These are phyloP conservation scores for Sphaerostilbella broomeana DNA, from an alignment of 2,329 filamentous ascomycete species.

Conservation along the genomic window DNA sequence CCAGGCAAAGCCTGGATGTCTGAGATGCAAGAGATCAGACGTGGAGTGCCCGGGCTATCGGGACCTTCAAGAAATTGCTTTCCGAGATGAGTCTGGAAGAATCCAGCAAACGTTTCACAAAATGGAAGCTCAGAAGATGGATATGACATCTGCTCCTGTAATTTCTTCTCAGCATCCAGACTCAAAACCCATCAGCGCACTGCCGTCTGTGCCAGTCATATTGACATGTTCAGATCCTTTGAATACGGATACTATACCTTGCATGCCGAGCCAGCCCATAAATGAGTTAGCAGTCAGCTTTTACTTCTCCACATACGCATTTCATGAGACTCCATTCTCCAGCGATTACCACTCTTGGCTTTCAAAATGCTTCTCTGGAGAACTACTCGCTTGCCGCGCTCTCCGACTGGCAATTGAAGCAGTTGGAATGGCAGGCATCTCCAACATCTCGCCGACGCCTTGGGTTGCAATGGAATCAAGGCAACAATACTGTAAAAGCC, in stretches of 20 bases:
- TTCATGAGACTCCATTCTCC: not conserved
- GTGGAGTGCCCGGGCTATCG: slow-evolving; percentile 22
- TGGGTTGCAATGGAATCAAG: slow-evolving; percentile 9
- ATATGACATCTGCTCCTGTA: too few relatives aligned
- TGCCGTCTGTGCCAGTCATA: too few relatives aligned
- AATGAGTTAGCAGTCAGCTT: not conserved
- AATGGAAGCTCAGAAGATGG: too few relatives aligned
- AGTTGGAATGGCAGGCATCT: slow-evolving; percentile 22
- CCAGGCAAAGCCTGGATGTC: slow-evolving; percentile 19
- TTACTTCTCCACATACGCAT: not conserved
- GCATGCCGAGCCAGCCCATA: not conserved
- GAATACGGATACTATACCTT: too few relatives aligned
- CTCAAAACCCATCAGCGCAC: too few relatives aligned
- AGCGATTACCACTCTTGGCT: not conserved
- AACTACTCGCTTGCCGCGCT: slow-evolving; percentile 5
- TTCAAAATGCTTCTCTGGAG: not conserved
- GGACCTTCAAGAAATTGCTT: slow-evolving; percentile 18
- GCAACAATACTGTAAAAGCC: not conserved
- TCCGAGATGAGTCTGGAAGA: slow-evolving; percentile 21
- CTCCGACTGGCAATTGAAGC: slow-evolving; percentile 20
- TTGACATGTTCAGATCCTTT: too few relatives aligned
- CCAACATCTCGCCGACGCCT: slow-evolving; percentile 18
- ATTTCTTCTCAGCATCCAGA: too few relatives aligned
- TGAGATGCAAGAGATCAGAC: slow-evolving; percentile 20
- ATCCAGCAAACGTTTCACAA: slow-evolving; percentile 16